These are phyloP conservation scores for Phytophthora chlamydospora DNA, from an alignment of 352 stramenopile genomes.

Conservation along the genomic window DNA sequence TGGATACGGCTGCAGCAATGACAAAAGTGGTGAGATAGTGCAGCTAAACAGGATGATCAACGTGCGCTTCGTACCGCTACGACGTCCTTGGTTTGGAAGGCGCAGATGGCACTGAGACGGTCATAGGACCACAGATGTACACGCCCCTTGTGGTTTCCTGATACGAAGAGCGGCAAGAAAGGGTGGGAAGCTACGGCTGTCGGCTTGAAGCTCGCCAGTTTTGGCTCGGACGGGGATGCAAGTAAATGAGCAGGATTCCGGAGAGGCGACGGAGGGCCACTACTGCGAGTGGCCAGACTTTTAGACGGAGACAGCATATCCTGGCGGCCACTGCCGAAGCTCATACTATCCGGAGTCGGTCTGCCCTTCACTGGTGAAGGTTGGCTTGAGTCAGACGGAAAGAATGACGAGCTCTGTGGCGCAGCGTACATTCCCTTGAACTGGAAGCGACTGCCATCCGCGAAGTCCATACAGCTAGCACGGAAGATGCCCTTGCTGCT, in stretches of 20 bases:
- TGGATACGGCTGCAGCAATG: conserved; percentile 54
- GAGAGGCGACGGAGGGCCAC: conserved; percentile 31
- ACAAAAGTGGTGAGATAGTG: neutral
- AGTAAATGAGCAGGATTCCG: conserved; percentile 39
- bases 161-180: conserved; percentile 81
- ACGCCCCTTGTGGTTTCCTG: conserved; percentile 79
- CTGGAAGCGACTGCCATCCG: conserved; percentile 74
- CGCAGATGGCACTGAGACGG: conserved; percentile 68
- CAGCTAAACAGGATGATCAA: neutral
- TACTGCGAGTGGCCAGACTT: conserved; percentile 25
- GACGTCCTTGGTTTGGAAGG: conserved; percentile 73
- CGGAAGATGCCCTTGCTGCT: conserved; percentile 79
- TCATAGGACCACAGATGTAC: conserved; percentile 89
- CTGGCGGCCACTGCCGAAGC: conserved; percentile 8
- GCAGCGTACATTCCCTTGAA: conserved; percentile 82
- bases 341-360: conserved; percentile 27
- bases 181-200: conserved; percentile 77
- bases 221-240: conserved; percentile 42
- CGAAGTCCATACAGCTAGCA: conserved; percentile 68
- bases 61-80: conserved; percentile 46
- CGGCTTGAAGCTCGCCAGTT: conserved; percentile 76
- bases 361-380: conserved; percentile 35
- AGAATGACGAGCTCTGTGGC: conserved; percentile 51
- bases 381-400: conserved; percentile 32
- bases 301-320: conserved; percentile 33